Evolutionary conservation across 1,284 basidiomycete genomes (phyloP), one percentile per base, ranked within the genome.

Genomic region (Fomes fomentarius): DNA sequence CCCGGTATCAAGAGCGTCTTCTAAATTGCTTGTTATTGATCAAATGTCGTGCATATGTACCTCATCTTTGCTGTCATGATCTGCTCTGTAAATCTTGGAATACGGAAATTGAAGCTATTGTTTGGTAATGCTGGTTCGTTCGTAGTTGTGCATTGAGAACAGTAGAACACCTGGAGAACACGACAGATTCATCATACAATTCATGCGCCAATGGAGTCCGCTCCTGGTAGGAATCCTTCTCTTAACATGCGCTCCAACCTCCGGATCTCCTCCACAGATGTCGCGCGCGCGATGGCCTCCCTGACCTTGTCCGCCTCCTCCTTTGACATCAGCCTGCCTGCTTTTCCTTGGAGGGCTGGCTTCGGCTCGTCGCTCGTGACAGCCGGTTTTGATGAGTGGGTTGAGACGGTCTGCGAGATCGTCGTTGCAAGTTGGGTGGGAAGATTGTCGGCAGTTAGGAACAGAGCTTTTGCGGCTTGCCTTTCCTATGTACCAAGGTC

Each of bases 281-380:
- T 89, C 26, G 96, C 96, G 58, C 87, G 85, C 58, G 92, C 91
- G 66, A 98, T 95, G 15, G 96, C 94, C 56, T 89, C 86, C 69
- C 90, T 90, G 60, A 98, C 92, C 64, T 88, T 85, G 66, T 91
- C 88, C 68, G 92, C 91, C 69, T 98, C 96, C 65, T 96, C 93
- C 61, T 91, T 90, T 17, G 93, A 94, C 87, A 98, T 91, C 63
- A 96, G 74, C 47, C 94, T 82, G 7, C 94, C 89, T 3, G 90
- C 89, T 63, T 84, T 90, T 14, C 79, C 80, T 31, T 76, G 70
- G n/a, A 79, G 74, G n/a, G 77, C 77, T 22, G 80, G 74, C 65
- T 85, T 85, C n/a, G 89, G 85, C 69, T 91, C 88, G 66, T 89
- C 87, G 22, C 82, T 80, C 24, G 86, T 84, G 42, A 89, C 69